Evolutionary conservation across 1,139 yeast species (phyloP), one percentile per base, ranked within the genome.

Genomic region (Saccharomycopsis hybrid): DNA sequence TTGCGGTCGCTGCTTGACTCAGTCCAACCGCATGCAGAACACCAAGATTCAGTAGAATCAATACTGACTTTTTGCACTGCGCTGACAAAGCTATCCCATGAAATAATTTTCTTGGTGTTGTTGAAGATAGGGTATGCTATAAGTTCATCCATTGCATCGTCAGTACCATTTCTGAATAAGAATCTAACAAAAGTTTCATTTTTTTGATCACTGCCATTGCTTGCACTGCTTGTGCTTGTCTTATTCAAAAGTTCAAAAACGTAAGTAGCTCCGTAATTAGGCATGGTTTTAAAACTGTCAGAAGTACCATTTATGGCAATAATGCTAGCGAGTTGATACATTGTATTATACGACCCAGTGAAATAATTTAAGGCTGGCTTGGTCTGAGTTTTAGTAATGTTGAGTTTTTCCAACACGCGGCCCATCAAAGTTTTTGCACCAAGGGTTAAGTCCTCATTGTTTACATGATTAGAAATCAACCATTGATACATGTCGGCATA

Each of bases 111-210:
- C 7, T 57, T 56, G 41, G 59, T 56, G 24, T 56, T 39, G 50
- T 67, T 70, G 51, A 72, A 69, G 13, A 69, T 51, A 25, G 73
- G 68, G 56, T 63, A 68, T 3, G 65, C 51, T 4, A 55, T 63
- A 53, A 37, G 59, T 5, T 8, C 24, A n/a, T 36, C 24, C 18
- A 24, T 9, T n/a, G n/a, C n/a, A n/a, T n/a, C n/a, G n/a, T n/a
- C n/a, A 27, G 75, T 70, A 48, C 76, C 76, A 53, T 72, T 72
- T 53, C 66, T 66, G 63, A 70, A 64, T 5, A 71, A 66, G 58
- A 72, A 71, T 54, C 69, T 67, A 25, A 72, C 73, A 50, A 54
- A 67, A n/a, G 56, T 51, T 31, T 59, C 60, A 43, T 60, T 55
- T n/a, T n/a, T n/a, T n/a, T n/a, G n/a, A n/a, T n/a, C n/a, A n/a